Evolutionary conservation across 2,329 filamentous ascomycete genomes (phyloP), one percentile per base, ranked within the genome.

Genomic region (Diaporthe amygdali): DNA sequence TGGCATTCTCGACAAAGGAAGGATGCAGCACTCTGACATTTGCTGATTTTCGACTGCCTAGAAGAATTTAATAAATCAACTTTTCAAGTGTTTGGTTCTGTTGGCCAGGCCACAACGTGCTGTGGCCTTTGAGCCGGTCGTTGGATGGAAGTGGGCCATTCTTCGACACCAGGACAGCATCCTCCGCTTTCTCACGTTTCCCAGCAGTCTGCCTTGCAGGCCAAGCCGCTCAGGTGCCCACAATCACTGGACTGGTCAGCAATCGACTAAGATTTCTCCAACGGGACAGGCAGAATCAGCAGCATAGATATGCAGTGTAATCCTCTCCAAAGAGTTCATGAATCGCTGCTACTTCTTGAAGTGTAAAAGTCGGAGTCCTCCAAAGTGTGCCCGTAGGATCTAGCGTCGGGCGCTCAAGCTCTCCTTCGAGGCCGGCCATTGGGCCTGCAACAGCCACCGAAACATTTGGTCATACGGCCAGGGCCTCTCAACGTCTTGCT

Each of bases 371-470:
- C 49, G 44, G 59, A 64, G 59, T 25, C 54, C 54, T 56, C 54
- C 14, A 4, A 46, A 32, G 0, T 32, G 10, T 17, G 37, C 15
- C 55, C 25, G 37, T 12, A 49, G 59, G 30, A 49, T 64, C 59
- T 49, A 49, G 59, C 30, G 59, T 44, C 59, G 12, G n/a, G 20
- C 44, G 59, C 44, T 25, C 30, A 47, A 14, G 32, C 56, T 7
- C 25, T 5, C 15, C 12, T 27, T 2, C 37, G n/a, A 34, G 59
- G 41, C 56, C 59, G 41, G 4, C 20, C 12, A 20, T 4, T 22
- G 39, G 59, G 44, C 44, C 59, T 63, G 59, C 59, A 63, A 64
- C 44, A 49, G 44, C 30, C 41, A 64, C 44, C 30, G 41, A 64
- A 49, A 49, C 59, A 64, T 25, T 17, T 37, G 10, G 22, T 22